phyloP scores from a whole-genome alignment of 345 rosid species.

The Acer saccharum region DNA sequence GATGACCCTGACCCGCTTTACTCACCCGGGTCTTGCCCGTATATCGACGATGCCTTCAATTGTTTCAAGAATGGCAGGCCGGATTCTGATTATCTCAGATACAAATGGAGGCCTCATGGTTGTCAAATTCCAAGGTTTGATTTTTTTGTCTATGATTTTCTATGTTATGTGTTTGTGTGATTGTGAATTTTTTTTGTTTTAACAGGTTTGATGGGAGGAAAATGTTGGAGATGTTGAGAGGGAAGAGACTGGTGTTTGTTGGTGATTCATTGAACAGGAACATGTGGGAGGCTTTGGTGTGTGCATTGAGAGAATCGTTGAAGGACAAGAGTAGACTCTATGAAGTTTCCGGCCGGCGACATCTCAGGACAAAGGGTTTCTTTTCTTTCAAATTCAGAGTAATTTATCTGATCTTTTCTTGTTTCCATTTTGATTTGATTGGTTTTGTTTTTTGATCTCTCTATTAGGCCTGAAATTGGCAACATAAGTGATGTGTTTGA shows the following conservation, averaged over 20 bases:
- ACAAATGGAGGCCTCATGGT: constrained; percentile 55
- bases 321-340: constrained; percentile 49
- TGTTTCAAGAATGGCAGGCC: constrained; percentile 66
- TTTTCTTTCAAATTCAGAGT: constrained; percentile 58
- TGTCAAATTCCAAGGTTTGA: constrained; percentile 62
- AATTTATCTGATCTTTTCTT: neutral
- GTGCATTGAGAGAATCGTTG: constrained; percentile 58
- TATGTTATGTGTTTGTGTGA: neutral
- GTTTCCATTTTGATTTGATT: neutral
- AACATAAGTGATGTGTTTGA: too few relatives aligned
- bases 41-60: constrained; percentile 53
- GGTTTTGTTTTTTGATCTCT: neutral
- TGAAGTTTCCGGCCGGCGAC: constrained; percentile 43
- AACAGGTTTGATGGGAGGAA: constrained; percentile 58
- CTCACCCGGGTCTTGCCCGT: constrained; percentile 62
- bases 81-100: constrained; percentile 44
- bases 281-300: constrained; percentile 79
- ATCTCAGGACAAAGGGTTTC: constrained; percentile 46
- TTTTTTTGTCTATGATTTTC: neutral
- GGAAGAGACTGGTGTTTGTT: constrained; percentile 65
- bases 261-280: constrained; percentile 73
- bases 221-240: constrained; percentile 59
- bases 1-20: constrained; percentile 55
- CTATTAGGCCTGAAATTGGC: too few relatives aligned
- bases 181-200: too few relatives aligned